Base-by-base conservation (phyloP, 2,329 filamentous ascomycete genomes). In the Akanthomyces uredinophilus region DNA sequence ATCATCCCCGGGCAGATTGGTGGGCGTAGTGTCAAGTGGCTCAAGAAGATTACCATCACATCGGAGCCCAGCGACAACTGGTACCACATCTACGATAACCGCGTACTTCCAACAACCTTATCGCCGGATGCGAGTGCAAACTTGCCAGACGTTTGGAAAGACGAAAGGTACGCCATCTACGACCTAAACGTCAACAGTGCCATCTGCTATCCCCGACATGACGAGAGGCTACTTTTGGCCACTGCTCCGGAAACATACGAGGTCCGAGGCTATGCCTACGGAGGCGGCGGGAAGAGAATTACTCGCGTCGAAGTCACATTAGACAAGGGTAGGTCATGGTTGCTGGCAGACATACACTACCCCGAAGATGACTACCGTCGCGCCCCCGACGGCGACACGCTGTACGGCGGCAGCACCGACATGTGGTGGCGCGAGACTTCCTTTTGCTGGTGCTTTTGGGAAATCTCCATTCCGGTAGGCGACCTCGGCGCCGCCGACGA, bases 381-480 rank as follows among this genome's bases (percentile, higher is more conserved):
- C 2, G 79, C 79, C 1, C 82, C 82, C 46, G 86, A 83, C 14
- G 78, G 81, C 6, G 83, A 85, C 61, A 76, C 77, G n/a, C 76
- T 96, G 0, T 96, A 84, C 65, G 92, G 91, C 5, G 91, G 92
- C 2, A 83, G 80, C 52, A 72, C 96, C 4, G 92, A 96, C 70
- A 87, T 96, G 83, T 84, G 83, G 59, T 92, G 89, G 87, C 82
- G 91, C 41, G 92, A 96, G 72, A 86, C 84, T 2, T 89, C 83
- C 67, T 96, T 96, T 74, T 95, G 91, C 71, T 97, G 92, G 92
- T 96, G 90, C 72, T 95, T 96, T 75, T 97, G 92, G 92, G 85
- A 88, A 16, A 75, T 96, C 20, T 83, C 88, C 11, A 80, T 96
- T 22, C 74, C 84, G 0, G 73, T 90, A 0, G 70, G 79, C 0